Evolutionary conservation across 1,284 basidiomycete genomes (phyloP), one percentile per base, ranked within the genome.

Genomic region (Ustilago cynodontis): DNA sequence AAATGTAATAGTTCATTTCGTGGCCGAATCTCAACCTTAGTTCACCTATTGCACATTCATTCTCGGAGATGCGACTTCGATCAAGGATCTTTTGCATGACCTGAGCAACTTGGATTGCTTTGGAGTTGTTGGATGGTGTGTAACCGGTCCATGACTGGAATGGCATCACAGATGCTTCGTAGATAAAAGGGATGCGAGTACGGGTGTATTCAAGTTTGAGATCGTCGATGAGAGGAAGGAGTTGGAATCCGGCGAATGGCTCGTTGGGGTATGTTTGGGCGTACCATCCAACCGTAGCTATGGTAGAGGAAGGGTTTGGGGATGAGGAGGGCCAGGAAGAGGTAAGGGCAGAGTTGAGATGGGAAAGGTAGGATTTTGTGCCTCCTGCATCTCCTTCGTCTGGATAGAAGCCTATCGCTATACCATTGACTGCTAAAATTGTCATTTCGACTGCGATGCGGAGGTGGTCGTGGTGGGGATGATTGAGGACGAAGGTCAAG

Each of bases 341-440:
- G 14, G 62, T n/a, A 18, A 75, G 64, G n/a, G 67, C 59, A 6
- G 29, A 1, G 37, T 70, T 75, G 59, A 75, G 72, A 35, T 65
- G 39, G 9, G 72, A 75, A 22, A 70, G 64, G 50, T 66, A 66
- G 11, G 67, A 59, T 20, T 62, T 66, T 28, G 26, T 49, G 8
- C 71, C 71, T 26, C 71, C 71, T 8, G 71, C 66, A 64, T 74
- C 71, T 39, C 71, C 71, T 62, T 70, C 71, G 53, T 74, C 71
- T 13, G 71, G 71, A 33, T 70, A 70, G 51, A 74, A 65, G 37
- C 66, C 71, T 39, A 74, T 43, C 16, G 59, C 7, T 24, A 74
- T 50, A 22, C 49, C 59, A 51, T 69, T 59, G 9, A 70, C 31
- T 1, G 26, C 13, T 18, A 71, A 51, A 4, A 45, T 6, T 3